Evolutionary conservation across 768 basidiomycete species (phyloP), one percentile per base, ranked within the genome.

Genomic region (Naganishia kalamii): DNA sequence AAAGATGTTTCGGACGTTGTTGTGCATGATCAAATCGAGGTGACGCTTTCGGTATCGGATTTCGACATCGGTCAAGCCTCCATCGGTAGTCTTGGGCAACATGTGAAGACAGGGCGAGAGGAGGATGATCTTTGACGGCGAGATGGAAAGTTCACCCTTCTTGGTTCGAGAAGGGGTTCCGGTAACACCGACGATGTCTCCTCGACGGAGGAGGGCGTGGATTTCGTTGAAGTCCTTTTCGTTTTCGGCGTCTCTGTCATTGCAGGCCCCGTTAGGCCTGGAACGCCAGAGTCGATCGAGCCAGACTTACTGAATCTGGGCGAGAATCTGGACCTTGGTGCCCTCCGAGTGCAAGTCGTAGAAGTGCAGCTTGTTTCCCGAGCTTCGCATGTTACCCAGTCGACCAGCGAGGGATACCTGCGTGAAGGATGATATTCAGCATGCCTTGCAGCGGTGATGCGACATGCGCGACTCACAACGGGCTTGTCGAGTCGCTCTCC

Each of bases 21-120:
- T 87, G 78, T 89, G 93, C 79, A 99, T 83, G 80, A 99, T 96
- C 67, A 99, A 86, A 79, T 99, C 96, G 68, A 99, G 86, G 81
- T 98, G 97, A 61, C 96, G 88, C 87, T 97, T 98, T 79, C 96
- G 85, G 83, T 97, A 97, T 47, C 96, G 86, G 40, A 90, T 90
- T 80, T 98, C 96, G 77, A 92, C 89, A 79, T 99, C 94, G 83
- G 94, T 94, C 72, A 99, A 82, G 47, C 94, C 96, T 68, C 89
- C 93, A 80, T 92, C 90, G 43, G 75, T 74, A 63, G 85, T 82
- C 0, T 89, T 92, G 62, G 94, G 94, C 12, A 98, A 84, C 78
- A 93, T 92, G 80, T 98, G 94, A 25, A 99, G 82, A 80, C 96
- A 96, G 37, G 96, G 96, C 3, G 94, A 86, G 67, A 99, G 90